Conservation (phyloP, 2,329 filamentous ascomycete species). For the Nothophaeocryptopus gaeumannii region DNA sequence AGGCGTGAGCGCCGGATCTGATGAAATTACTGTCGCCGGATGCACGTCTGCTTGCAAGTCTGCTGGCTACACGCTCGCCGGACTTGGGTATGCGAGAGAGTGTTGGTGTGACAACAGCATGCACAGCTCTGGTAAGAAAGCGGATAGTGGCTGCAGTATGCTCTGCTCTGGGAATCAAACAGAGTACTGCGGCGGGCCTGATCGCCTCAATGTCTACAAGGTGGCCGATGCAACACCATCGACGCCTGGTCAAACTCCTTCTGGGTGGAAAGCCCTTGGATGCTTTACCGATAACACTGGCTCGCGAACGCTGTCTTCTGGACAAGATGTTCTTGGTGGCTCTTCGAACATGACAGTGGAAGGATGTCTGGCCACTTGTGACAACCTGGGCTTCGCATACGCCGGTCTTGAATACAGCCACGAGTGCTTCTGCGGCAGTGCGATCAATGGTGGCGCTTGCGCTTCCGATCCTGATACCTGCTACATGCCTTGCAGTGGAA, state of each 20-base stretch:
- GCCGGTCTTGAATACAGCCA: constrained; percentile 38
- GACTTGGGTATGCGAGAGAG: constrained; percentile 26
- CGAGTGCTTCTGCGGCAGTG: constrained; percentile 18
- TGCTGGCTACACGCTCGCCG: constrained; percentile 32
- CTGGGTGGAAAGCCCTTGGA: constrained; percentile 23
- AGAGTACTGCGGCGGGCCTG: constrained; percentile 28
- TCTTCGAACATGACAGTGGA: constrained; percentile 36
- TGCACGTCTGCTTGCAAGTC: constrained; percentile 27
- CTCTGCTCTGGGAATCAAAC: constrained; percentile 30
- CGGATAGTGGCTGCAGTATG: constrained; percentile 27
- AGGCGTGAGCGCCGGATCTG: constrained; percentile 19
- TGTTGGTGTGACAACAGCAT: constrained; percentile 32
- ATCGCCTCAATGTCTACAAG: constrained; percentile 30
- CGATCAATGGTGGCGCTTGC: constrained; percentile 1
- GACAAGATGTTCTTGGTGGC: constrained; percentile 20
- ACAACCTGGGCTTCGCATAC: constrained; percentile 9
- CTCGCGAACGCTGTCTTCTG: neutral
- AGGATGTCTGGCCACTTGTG: constrained; percentile 30
- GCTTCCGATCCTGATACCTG: constrained; percentile 19
- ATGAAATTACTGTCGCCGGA: constrained; percentile 9
- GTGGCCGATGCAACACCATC: neutral
- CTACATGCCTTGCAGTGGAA: constrained; percentile 30
- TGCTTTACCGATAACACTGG: constrained; percentile 24
- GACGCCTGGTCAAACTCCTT: constrained; percentile 10
- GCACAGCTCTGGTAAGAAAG: constrained; percentile 9